A percentile compares a stretch with the other conserved stretches of the same genome.
Evolutionary conservation across 352 stramenopile genomes (phyloP).

Genomic region (Halophytophthora polymorphica): DNA sequence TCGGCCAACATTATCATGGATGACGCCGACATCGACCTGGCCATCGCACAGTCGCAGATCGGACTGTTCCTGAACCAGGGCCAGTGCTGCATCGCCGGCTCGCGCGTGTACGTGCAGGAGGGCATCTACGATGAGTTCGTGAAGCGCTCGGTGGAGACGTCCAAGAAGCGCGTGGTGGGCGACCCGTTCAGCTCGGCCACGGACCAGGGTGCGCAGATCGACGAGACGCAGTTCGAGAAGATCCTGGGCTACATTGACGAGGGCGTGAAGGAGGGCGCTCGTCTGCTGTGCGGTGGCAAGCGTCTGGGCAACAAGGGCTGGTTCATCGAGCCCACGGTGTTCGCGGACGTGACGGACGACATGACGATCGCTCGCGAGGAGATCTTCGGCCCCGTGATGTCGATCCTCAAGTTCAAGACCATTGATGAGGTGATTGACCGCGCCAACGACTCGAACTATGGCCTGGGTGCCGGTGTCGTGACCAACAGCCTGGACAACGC

Average conservation of each 20-base stretch:
- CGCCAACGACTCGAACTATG: constrained; percentile 87
- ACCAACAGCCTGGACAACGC: constrained; percentile 84
- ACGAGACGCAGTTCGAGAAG: constrained; percentile 73
- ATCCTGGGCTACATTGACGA: constrained; percentile 83
- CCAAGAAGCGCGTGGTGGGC: constrained; percentile 51
- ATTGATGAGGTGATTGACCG: constrained; percentile 86
- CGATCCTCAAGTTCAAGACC: constrained; percentile 87
- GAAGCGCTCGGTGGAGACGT: constrained; percentile 41
- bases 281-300: constrained; percentile 78
- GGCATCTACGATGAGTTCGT: constrained; percentile 89
- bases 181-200: constrained; percentile 41
- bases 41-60: constrained; percentile 42
- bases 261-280: constrained; percentile 82
- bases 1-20: constrained; percentile 71
- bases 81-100: constrained; percentile 85
- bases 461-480: constrained; percentile 87
- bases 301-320: constrained; percentile 62
- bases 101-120: constrained; percentile 88
- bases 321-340: constrained; percentile 93
- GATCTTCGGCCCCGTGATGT: constrained; percentile 92
- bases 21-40: constrained; percentile 66
- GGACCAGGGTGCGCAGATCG: constrained; percentile 58
- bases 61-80: constrained; percentile 86
- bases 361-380: constrained; percentile 91
- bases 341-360: constrained; percentile 77